Base-by-base conservation (phyloP, 768 basidiomycete species). In the Lactarius indigo region DNA sequence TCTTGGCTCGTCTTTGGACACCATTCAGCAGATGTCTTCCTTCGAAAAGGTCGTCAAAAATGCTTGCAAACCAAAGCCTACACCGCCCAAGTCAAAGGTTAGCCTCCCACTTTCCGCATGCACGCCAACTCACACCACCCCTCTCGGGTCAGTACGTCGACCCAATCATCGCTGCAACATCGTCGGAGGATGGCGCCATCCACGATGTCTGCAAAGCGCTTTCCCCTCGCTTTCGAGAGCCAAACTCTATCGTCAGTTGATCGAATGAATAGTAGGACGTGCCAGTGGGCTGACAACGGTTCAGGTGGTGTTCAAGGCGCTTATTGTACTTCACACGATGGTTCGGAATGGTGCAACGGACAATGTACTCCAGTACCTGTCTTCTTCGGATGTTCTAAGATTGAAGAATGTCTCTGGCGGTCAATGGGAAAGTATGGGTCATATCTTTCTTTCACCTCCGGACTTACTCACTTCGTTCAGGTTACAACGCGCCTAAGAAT, bases 11-110 rank as follows among this genome's bases (percentile, higher is more conserved):
- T 26, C 50, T 23, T 50, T 6, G 4, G 47, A 65, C 35, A 30
- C 1, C 35, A 12, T 37, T 37, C 13, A 3, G 12, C 35, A 37
- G 7, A 89, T 89, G 88, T 88, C 90, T 72, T 88, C 87, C 78
- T 91, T 84, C 77, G 91, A 92, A 81, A 92, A 98, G 83, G 88
- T 91, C 74, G 91, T 98, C 72, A 97, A 96, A 80, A 79, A 93
- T 75, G 97, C 96, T 17, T 98, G 95, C 80, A 98, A 98, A 83
- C 93, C 96, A 64, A 98, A 98, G 80, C 87, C 92, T 56, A 93
- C 94, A 2, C 88, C 93, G 2, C 97, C 97, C 68, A 99, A 99
- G 79, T 79, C 94, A 70, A 99, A 99, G 85, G 96, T 94, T 67
- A 54, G 35, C 57, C 17, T 23, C n/a, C 55, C 23, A 9, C 15